Evolutionary conservation across 2,329 filamentous ascomycete genomes (phyloP), one percentile per base, ranked within the genome.

Genomic region (Aspergillus eucalypticola): DNA sequence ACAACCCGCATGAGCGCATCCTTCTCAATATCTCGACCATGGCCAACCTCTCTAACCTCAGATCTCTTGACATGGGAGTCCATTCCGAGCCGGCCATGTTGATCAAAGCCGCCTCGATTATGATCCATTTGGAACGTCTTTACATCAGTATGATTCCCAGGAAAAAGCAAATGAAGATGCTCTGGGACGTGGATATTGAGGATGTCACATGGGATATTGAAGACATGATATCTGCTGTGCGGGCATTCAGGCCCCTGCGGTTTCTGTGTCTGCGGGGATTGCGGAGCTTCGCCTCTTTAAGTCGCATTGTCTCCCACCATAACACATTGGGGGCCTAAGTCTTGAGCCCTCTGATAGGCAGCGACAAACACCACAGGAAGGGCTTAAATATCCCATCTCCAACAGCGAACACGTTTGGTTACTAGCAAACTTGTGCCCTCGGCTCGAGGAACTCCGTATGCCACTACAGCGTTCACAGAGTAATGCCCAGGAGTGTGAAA

Each of bases 401-500:
- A 42, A 32, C 17, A 3, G 32, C 3, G 7, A 39, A 1, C 23
- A 64, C 11, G 3, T 61, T 5, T 19, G 25, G 1, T 29, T 3
- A 1, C 10, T 64, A n/a, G 56, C 56, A 2, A 13, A 7, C 2
- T 5, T 3, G 2, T 63, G 56, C 19, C 61, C 59, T 0, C 25
- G 42, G 3, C 44, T 64, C 3, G 17, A 42, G 3, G 59, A 60
- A 6, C 50, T 64, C 8, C 56, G 54, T 1, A 19, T 60, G 13
- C 56, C 54, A 3, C 17, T 60, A 7, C 53, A 38, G 13, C 61
- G 61, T 13, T 46, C 55, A 0, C 19, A 44, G n/a, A 54, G 59
- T 2, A 29, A 32, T 21, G 5, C n/a, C 0, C 6, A 8, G 1
- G 61, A 64, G 48, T 60, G 57, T 8, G 32, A 29, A 0, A 25